Base-by-base conservation (phyloP, 148 eudicot species). In the Vaccinium darrowii region DNA sequence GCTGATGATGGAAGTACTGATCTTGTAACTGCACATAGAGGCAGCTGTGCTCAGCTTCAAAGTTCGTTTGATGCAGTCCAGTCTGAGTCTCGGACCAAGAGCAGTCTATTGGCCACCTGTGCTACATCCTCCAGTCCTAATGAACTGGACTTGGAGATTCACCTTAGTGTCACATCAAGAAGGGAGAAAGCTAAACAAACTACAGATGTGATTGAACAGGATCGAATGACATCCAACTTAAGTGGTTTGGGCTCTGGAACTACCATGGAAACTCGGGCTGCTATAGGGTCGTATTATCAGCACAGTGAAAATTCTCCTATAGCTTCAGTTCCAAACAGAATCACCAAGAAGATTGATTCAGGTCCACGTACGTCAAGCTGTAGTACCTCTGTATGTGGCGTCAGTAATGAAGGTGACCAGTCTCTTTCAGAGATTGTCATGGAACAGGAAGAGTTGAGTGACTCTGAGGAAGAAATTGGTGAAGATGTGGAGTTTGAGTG, bases 381-480 rank as follows among this genome's bases (percentile, higher is more conserved):
- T 78, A 89, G 82, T 84, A 88, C 23, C 73, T 80, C 78, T 76
- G 65, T 63, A 53, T 62, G 82, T 81, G 80, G 57, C 11, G 82
- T 62, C 81, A 87, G 86, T 79, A 76, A 78, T 85, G 87, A 69
- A 36, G 82, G 86, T 63, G 87, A 88, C 51, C 91, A 90, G 82
- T 90, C 94, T 52, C 87, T 90, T 80, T 89, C 88, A 23, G 99
- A 88, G 86, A 97, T 97, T 84, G 94, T 97, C 86, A 97, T 97
- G 99, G 99, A 97, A 74, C 98, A 95, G 84, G 99, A 96, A 90
- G 99, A 95, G 87, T 86, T 97, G 82, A 97, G 99, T 84, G 99
- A 97, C 89, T 97, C 99, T 74, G 99, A 97, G 84, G 99, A 95
- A 53, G 99, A 97, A 89, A 77, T 92, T 71, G 91, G 88, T 82